These are phyloP conservation scores for Casuarina equisetifolia DNA, from an alignment of 306 rosid species.

Conservation along the genomic window DNA sequence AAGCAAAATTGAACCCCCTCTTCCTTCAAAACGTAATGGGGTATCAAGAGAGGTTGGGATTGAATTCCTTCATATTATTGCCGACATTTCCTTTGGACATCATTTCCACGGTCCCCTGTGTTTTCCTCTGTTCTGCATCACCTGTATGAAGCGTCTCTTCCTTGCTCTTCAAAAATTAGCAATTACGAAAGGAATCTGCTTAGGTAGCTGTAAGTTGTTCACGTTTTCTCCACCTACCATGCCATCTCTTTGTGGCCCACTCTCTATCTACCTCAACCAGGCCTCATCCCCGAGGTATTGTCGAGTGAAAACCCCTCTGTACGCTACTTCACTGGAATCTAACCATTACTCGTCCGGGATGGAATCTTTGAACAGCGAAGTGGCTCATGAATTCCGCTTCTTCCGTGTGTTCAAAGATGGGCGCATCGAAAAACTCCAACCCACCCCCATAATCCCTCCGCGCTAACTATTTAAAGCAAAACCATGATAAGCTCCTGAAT, in stretches of 20 bases:
- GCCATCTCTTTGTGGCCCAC: background rate
- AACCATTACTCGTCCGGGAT: background rate
- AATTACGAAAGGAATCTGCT: background rate
- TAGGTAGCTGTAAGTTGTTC: background rate
- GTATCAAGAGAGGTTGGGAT: no score
- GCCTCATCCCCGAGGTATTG: no score
- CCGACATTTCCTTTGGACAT: background rate
- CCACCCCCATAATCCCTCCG: slow-evolving; percentile 18
- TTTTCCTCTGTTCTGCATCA: background rate
- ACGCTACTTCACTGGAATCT: background rate
- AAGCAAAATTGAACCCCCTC: background rate
- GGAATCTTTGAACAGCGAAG: slow-evolving; percentile 9
- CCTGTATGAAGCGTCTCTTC: background rate
- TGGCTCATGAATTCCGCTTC: slow-evolving; percentile 31
- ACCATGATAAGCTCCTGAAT: no score
- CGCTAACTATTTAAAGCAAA: background rate
- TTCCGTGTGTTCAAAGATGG: slow-evolving; percentile 34
- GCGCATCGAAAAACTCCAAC: slow-evolving; percentile 11
- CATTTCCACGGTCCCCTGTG: background rate
- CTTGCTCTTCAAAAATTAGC: background rate
- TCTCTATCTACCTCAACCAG: background rate
- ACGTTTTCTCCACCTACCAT: background rate
- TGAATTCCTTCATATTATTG: background rate
- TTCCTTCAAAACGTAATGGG: no score
- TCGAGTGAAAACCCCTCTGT: background rate